Conservation (phyloP, 1,139 yeast species). For the Geotrichum restrictum region DNA sequence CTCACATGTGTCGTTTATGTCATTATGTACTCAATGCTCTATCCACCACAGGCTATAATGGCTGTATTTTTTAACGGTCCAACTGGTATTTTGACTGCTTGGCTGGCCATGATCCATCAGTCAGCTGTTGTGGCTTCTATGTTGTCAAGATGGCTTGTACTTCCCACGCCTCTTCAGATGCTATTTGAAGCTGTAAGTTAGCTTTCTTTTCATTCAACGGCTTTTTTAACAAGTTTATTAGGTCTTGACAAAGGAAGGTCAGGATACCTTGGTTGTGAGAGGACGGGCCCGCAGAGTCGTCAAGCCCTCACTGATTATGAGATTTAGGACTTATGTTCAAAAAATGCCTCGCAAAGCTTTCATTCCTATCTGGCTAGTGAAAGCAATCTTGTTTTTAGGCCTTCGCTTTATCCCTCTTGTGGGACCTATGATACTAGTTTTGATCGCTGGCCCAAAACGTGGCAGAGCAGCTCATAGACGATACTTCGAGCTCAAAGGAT, state of each 20-base stretch:
- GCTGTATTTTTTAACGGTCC: constrained; percentile 54
- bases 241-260: constrained; percentile 48
- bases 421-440: constrained; percentile 56
- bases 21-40: constrained; percentile 42
- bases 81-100: constrained; percentile 51
- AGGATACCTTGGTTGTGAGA: constrained; percentile 48
- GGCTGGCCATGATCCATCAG: constrained; percentile 52
- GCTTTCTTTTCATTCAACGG: constrained; percentile 27
- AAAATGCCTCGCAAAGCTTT: constrained; percentile 34
- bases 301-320: constrained; percentile 31
- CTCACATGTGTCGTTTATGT: constrained; percentile 46
- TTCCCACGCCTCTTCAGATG: constrained; percentile 54
- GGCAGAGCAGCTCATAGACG: constrained; percentile 56
- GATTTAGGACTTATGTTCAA: constrained; percentile 29
- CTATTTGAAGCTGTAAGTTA: constrained; percentile 50
- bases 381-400: constrained; percentile 37
- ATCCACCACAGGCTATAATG: constrained; percentile 49
- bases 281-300: constrained; percentile 45
- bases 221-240: constrained; percentile 13
- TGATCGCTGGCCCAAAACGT: constrained; percentile 56
- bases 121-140: constrained; percentile 50
- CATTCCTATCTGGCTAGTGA: constrained; percentile 39
- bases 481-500: constrained; percentile 59
- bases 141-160: constrained; percentile 48
- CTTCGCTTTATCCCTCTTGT: constrained; percentile 56